Conservation (phyloP, 1,139 yeast genomes). For the Nakaseomyces sp. region DNA sequence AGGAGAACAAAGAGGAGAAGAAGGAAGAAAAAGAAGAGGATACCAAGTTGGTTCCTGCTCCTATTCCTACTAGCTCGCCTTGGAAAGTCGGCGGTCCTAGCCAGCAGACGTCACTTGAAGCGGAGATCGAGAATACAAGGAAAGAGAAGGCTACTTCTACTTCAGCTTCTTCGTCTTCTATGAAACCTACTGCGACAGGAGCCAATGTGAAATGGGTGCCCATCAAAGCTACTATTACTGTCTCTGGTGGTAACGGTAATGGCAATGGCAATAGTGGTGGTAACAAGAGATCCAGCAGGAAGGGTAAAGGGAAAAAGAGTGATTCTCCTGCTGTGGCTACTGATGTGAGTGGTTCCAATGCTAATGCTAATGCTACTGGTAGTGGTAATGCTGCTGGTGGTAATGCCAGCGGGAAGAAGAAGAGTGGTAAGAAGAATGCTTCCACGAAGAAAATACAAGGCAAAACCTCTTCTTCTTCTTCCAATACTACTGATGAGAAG, state of each 20-base stretch:
- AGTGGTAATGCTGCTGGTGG: too few relatives aligned
- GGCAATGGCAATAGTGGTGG: not conserved
- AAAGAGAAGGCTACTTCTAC: not conserved
- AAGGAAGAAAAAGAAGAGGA: slow-evolving; percentile 17
- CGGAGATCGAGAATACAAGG: slow-evolving; percentile 4
- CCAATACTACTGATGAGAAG: not conserved
- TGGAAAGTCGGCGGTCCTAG: slow-evolving; percentile 44
- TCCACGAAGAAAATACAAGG: not conserved
- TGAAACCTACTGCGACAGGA: slow-evolving; percentile 1
- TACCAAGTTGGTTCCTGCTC: slow-evolving; percentile 58
- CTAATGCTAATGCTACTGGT: too few relatives aligned
- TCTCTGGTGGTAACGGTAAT: not conserved
- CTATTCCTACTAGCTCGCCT: slow-evolving; percentile 60
- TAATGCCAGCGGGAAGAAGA: not conserved
- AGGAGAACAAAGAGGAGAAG: slow-evolving; percentile 7
- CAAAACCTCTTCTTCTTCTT: not conserved
- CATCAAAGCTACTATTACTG: slow-evolving; percentile 59
- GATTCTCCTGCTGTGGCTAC: too few relatives aligned
- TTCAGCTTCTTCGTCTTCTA: not conserved
- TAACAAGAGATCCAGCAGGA: slow-evolving; percentile 1
- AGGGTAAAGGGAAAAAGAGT: slow-evolving; percentile 6
- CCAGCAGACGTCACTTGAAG: not conserved
- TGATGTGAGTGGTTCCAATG: too few relatives aligned
- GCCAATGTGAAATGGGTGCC: slow-evolving; percentile 73
- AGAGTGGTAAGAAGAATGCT: not conserved